Conservation (phyloP, 345 rosid species). For the Heritiera fomes region DNA sequence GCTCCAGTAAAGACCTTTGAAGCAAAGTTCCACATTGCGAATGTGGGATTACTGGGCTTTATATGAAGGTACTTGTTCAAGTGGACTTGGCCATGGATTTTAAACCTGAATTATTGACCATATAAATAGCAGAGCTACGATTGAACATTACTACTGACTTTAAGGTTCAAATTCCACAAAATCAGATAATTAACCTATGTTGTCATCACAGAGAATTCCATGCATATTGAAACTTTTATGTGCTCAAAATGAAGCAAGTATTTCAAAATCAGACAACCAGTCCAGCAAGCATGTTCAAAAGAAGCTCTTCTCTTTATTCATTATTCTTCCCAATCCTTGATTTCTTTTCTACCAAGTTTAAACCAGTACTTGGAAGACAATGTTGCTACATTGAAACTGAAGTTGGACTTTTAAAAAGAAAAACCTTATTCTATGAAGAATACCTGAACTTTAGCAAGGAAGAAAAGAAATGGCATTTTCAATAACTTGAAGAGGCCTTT, state of each 20-base stretch:
- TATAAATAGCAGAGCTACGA: not conserved
- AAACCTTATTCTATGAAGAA: not conserved
- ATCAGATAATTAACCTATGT: not conserved
- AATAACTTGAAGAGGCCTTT: not conserved
- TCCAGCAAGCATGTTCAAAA: not conserved
- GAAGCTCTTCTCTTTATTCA: not conserved
- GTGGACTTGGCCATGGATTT: not conserved
- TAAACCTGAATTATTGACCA: constrained; percentile 10
- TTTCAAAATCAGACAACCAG: not conserved
- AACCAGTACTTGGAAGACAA: not conserved
- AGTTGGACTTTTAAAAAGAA: not conserved
- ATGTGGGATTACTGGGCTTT: not conserved
- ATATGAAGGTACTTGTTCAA: not conserved
- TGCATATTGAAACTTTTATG: not conserved
- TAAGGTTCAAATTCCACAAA: not conserved
- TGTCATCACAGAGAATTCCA: not conserved
- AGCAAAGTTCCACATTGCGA: constrained; percentile 43
- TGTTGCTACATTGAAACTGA: not conserved
- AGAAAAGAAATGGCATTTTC: not conserved
- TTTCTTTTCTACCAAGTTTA: not conserved
- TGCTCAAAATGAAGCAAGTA: constrained; percentile 5
- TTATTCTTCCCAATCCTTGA: not conserved
- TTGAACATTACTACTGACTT: not conserved
- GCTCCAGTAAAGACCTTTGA: constrained; percentile 32
- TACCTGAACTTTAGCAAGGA: not conserved